Evolutionary conservation across 495 filamentous ascomycete species (phyloP).

Genomic region (Clavariopsis aquatica): DNA sequence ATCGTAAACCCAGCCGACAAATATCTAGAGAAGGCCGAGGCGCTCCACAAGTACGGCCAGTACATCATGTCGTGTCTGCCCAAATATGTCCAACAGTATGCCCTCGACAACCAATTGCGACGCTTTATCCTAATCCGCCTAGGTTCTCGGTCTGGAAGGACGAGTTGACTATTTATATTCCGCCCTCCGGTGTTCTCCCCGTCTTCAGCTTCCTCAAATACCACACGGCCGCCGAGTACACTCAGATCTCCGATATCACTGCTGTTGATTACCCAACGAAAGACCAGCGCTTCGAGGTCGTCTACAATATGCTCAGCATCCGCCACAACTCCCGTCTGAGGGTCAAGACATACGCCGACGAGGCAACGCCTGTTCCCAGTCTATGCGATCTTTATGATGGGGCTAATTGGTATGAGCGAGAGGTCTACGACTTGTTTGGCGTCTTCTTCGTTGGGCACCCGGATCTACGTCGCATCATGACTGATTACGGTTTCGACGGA

Average conservation of each 20-base stretch:
- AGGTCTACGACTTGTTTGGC: slow-evolving; percentile 96
- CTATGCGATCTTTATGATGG: slow-evolving; percentile 85
- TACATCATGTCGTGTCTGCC: slow-evolving; percentile 96
- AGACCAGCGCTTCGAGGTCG: slow-evolving; percentile 93
- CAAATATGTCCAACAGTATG: slow-evolving; percentile 89
- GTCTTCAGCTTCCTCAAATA: slow-evolving; percentile 95
- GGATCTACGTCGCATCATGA: slow-evolving; percentile 97
- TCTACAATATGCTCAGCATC: slow-evolving; percentile 95
- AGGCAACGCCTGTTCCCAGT: slow-evolving; percentile 91
- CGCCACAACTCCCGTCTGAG: slow-evolving; percentile 95
- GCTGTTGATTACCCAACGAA: slow-evolving; percentile 94
- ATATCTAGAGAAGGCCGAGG: slow-evolving; percentile 77
- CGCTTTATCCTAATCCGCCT: background rate
- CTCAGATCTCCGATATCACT: slow-evolving; percentile 86
- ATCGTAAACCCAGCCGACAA: slow-evolving; percentile 92
- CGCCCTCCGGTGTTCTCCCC: slow-evolving; percentile 82
- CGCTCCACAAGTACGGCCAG: slow-evolving; percentile 88
- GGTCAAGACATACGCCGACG: slow-evolving; percentile 98
- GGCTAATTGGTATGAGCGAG: slow-evolving; percentile 98
- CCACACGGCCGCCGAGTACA: slow-evolving; percentile 96
- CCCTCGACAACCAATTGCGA: background rate
- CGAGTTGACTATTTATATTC: slow-evolving; percentile 90
- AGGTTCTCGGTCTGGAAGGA: slow-evolving; percentile 98
- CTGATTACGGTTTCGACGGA: slow-evolving; percentile 98
- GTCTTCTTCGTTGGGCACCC: slow-evolving; percentile 96